phyloP scores from a whole-genome alignment of 2,329 filamentous ascomycete genomes.

The Xylaria sp. region DNA sequence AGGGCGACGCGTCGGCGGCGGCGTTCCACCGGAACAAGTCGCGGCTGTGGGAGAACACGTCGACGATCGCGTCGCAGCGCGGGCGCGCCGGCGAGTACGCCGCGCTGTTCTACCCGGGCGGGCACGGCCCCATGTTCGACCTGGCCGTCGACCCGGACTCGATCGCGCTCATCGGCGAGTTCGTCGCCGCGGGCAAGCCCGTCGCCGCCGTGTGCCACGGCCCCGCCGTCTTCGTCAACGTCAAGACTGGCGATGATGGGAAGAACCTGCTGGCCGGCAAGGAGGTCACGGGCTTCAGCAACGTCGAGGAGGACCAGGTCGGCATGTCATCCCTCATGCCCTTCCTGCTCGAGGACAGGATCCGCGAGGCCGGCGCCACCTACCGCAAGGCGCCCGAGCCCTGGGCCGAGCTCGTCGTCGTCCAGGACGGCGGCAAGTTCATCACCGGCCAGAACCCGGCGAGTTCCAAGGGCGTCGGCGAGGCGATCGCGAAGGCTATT shows the following conservation, averaged over 20 bases:
- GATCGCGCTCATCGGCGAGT: conserved; percentile 63
- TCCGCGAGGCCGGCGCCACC: conserved; percentile 54
- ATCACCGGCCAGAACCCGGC: conserved; percentile 63
- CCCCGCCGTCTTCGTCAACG: conserved; percentile 63
- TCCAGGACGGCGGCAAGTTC: conserved; percentile 49
- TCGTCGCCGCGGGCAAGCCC: conserved; percentile 62
- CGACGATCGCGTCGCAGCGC: conserved; percentile 57
- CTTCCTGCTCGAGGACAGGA: conserved; percentile 62
- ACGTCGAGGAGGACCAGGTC: conserved; percentile 55
- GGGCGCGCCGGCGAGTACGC: conserved; percentile 63
- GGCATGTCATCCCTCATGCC: conserved; percentile 50
- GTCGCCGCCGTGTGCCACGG: conserved; percentile 72
- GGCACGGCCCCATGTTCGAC: conserved; percentile 69
- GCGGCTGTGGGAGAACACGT: conserved; percentile 65
- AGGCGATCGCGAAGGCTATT: conserved; percentile 54
- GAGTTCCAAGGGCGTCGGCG: conserved; percentile 53
- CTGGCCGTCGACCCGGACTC: conserved; percentile 60
- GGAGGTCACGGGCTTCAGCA: conserved; percentile 62
- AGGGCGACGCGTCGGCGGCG: conserved; percentile 53
- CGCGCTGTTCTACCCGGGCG: conserved; percentile 61
- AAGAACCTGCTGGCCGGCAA: conserved; percentile 57
- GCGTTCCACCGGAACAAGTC: conserved; percentile 60
- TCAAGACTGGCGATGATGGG: conserved; percentile 51
- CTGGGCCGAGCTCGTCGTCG: conserved; percentile 53
- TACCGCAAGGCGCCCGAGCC: conserved; percentile 59